Base-by-base conservation (phyloP, 2,329 filamentous ascomycete genomes). In the Monosporascus sp. region DNA sequence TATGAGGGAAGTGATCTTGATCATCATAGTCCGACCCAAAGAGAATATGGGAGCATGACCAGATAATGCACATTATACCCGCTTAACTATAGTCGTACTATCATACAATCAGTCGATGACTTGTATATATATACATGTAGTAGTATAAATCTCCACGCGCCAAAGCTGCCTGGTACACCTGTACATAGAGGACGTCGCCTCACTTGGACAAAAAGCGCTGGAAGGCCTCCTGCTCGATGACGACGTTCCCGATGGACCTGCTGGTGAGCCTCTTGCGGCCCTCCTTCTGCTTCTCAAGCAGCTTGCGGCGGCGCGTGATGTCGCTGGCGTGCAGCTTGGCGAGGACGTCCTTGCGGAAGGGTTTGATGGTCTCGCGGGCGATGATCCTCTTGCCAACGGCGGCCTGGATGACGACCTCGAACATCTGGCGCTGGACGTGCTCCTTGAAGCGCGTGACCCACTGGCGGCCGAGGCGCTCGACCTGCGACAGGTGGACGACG, bases 401-500 rank as follows among this genome's bases (percentile, higher is more conserved):
- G 3, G 94, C 93, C 72, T 99, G 94, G 58, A 99, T 97, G 52
- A 97, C 78, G 22, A 99, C 85, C 74, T 99, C 94, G 65, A 96
- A 99, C 86, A 97, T 94, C 70, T 99, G 94, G 18, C 94, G 79
- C 65, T 96, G 89, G 20, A 99, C 93, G 64, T 97, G 93, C 70
- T 97, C 86, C 67, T 96, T 97, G 78, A 99, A 97, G 71, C 96
- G 96, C 41, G 83, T 85, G 6, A 97, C 93, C 94, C 94, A 99
- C 53, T 85, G 79, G 48, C 90, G 81, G 5, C 91, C 94, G 5
- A 97, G 77, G 18, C 89, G 80, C 31, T 93, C 87, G 0, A 87
- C 84, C 70, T 97, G 91, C 14, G 87, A 90, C 38, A 78, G 74
- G 64, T 99, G 94, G 39, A 97, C 83, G 3, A 99, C 85, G 36